phyloP scores from a whole-genome alignment of 305 asterid species.

The Rubia balearica region DNA sequence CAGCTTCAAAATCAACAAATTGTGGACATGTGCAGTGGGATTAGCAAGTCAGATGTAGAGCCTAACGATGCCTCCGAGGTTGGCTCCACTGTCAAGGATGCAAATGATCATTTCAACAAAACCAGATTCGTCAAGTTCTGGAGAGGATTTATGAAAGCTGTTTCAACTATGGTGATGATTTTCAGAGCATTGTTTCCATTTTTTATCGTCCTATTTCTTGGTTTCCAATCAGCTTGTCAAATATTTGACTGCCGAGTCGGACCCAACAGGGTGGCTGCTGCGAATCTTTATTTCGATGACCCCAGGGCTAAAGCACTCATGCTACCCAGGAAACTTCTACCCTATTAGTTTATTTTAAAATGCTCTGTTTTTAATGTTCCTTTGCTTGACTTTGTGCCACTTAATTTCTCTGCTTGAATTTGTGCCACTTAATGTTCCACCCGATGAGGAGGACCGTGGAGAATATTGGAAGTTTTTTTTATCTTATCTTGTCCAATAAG shows the following conservation, averaged over 20 bases:
- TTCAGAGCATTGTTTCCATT: not conserved
- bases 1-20: not conserved
- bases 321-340: conserved; percentile 8
- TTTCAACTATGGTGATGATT: not conserved
- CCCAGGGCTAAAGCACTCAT: not conserved
- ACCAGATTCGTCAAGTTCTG: not conserved
- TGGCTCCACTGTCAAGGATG: not conserved
- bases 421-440: too few species aligned
- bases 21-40: conserved; percentile 4
- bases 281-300: not conserved
- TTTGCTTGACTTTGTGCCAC: too few species aligned
- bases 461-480: too few species aligned
- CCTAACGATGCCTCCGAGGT: not conserved
- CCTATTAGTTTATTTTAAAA: not conserved
- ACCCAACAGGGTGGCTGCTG: not conserved
- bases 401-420: too few species aligned
- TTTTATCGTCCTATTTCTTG: not conserved
- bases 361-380: not conserved
- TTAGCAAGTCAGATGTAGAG: not conserved
- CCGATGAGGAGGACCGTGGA: too few species aligned
- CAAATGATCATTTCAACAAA: not conserved
- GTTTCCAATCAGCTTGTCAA: not conserved
- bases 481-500: too few species aligned
- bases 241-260: not conserved
- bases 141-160: not conserved